A percentile compares a stretch with the other conserved stretches of the same genome.
Conservation (phyloP, 495 filamentous ascomycete genomes). For the Penicillium egyptiacum region DNA sequence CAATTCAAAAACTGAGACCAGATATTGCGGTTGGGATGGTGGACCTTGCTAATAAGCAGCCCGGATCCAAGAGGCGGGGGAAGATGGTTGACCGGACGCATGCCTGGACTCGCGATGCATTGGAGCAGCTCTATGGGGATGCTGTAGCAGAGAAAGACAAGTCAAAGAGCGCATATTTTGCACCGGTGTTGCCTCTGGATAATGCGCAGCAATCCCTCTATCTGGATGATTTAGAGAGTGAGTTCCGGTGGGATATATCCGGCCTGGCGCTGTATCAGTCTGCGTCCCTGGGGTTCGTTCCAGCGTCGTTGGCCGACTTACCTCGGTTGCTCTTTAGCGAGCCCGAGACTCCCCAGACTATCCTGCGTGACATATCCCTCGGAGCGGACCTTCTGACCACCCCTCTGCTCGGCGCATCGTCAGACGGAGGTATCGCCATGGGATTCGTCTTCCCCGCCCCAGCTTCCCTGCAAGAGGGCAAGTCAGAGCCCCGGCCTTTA, state of each 20-base stretch:
- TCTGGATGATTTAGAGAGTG: conserved; percentile 60
- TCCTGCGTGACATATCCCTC: conserved; percentile 68
- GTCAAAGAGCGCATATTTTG: conserved; percentile 60
- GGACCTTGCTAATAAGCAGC: conserved; percentile 63
- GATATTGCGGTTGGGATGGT: conserved; percentile 79
- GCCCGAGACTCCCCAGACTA: conserved; percentile 66
- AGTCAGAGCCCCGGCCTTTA: conserved; percentile 47
- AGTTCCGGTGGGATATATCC: conserved; percentile 55
- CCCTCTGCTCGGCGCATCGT: conserved; percentile 67
- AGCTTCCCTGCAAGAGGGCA: conserved; percentile 10
- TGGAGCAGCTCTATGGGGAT: conserved; percentile 52
- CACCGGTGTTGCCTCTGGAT: conserved; percentile 76
- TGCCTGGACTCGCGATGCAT: conserved; percentile 58
- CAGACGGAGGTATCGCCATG: conserved; percentile 85
- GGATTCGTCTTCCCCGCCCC: conserved; percentile 72
- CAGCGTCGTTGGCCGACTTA: conserved; percentile 54
- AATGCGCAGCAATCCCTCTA: conserved; percentile 74
- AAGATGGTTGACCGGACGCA: conserved; percentile 88
- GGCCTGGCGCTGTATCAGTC: conserved; percentile 83
- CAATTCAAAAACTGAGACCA: conserved; percentile 61
- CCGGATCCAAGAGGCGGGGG: conserved; percentile 66
- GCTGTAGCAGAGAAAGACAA: conserved; percentile 35
- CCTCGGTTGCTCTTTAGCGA: conserved; percentile 72
- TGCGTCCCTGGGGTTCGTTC: conserved; percentile 64
- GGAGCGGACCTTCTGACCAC: conserved; percentile 80